Evolutionary conservation across 2,329 filamentous ascomycete species (phyloP).

Genomic region (Colletotrichum paranaense): DNA sequence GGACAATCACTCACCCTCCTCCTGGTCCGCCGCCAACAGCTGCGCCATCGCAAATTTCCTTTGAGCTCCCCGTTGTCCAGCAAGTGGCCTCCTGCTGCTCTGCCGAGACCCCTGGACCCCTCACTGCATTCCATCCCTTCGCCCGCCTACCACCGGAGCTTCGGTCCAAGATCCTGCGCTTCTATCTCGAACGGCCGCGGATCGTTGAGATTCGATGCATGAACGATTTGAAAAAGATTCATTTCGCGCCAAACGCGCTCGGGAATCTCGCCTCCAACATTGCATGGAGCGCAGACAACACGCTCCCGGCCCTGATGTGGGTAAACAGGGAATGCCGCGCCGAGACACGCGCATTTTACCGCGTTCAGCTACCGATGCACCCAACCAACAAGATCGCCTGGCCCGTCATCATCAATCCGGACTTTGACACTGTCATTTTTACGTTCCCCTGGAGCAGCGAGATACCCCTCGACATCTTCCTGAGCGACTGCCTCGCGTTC

Average conservation of each 20-base stretch:
- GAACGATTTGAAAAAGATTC: conserved; percentile 35
- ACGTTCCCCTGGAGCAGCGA: conserved; percentile 36
- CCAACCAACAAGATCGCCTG: conserved; percentile 36
- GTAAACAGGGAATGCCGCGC: conserved; percentile 37
- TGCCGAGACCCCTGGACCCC: not conserved
- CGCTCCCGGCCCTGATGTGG: conserved; percentile 37
- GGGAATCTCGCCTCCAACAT: conserved; percentile 34
- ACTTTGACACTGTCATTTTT: conserved; percentile 37
- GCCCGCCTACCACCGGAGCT: conserved; percentile 57
- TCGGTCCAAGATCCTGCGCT: conserved; percentile 60
- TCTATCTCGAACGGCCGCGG: conserved; percentile 55
- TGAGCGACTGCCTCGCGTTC: conserved; percentile 34
- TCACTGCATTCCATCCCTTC: conserved; percentile 46
- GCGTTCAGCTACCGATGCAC: conserved; percentile 36
- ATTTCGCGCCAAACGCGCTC: conserved; percentile 27
- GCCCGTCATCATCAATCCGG: conserved; percentile 37
- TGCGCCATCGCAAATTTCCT: not conserved
- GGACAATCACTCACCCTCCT: conserved; percentile 27
- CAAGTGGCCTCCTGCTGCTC: not conserved
- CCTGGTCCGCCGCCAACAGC: not conserved
- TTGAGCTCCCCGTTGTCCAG: not conserved
- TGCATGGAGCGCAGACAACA: conserved; percentile 38
- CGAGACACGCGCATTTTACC: conserved; percentile 37
- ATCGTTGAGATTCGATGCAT: conserved; percentile 57
- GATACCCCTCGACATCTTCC: conserved; percentile 33